These are phyloP conservation scores for Peltaster fructicola DNA, from an alignment of 2,329 filamentous ascomycete genomes.

Conservation along the genomic window DNA sequence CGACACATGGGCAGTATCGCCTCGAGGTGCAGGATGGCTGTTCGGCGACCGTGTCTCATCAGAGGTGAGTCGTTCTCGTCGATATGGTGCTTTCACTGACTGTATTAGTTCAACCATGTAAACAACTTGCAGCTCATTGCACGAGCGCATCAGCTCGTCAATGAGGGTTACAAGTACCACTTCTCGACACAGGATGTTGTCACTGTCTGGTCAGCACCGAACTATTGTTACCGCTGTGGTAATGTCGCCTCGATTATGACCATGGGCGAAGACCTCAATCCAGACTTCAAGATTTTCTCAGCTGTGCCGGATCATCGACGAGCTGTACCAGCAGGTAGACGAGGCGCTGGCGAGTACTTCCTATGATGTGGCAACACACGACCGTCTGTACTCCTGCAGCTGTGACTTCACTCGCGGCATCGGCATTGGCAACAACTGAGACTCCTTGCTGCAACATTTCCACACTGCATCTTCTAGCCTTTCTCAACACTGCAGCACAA, in stretches of 20 bases:
- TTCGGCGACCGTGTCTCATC: slow-evolving; percentile 56
- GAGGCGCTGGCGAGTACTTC: slow-evolving; percentile 34
- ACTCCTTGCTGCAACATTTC: no score
- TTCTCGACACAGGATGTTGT: slow-evolving; percentile 91
- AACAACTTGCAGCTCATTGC: slow-evolving; percentile 56
- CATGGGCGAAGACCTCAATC: slow-evolving; percentile 65
- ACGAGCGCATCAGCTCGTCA: slow-evolving; percentile 56
- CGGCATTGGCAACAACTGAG: neutral
- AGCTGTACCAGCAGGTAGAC: slow-evolving; percentile 51
- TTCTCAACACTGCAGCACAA: no score
- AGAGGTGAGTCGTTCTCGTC: slow-evolving; percentile 28
- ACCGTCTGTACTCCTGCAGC: neutral
- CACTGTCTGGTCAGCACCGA: slow-evolving; percentile 73
- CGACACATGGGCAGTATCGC: slow-evolving; percentile 50
- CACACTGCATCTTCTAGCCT: no score
- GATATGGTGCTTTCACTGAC: slow-evolving; percentile 3
- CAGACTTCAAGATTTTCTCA: slow-evolving; percentile 82
- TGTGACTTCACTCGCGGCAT: neutral
- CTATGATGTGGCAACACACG: slow-evolving; percentile 20
- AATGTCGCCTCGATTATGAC: slow-evolving; percentile 85
- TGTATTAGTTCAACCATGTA: slow-evolving; percentile 49
- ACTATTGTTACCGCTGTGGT: slow-evolving; percentile 91
- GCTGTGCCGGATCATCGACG: slow-evolving; percentile 75
- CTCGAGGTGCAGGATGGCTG: slow-evolving; percentile 48
- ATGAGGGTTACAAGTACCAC: slow-evolving; percentile 77